These are phyloP conservation scores for Phyllosticta citriasiana DNA, from an alignment of 2,329 filamentous ascomycete species.

Conservation along the genomic window DNA sequence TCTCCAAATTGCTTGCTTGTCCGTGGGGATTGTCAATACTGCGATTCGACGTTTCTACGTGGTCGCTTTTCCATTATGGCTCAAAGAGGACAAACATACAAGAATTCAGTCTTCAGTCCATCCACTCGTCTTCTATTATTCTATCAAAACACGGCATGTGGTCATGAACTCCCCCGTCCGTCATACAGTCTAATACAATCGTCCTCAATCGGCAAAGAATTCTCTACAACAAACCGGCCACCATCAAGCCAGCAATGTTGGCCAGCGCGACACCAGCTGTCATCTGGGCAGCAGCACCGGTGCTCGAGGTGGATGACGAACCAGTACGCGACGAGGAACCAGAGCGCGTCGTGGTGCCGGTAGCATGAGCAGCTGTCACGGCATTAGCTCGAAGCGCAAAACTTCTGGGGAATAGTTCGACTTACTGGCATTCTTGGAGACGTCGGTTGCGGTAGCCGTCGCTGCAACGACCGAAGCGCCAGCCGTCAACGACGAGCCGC, in stretches of 20 bases:
- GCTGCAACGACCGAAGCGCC: not conserved
- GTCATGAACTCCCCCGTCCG: not conserved
- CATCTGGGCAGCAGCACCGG: not conserved
- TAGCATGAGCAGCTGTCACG: not conserved
- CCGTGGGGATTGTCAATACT: too few species aligned
- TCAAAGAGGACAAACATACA: not conserved
- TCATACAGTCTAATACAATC: not conserved
- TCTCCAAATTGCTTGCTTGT: too few species aligned
- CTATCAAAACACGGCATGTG: not conserved
- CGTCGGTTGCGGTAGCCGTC: not conserved
- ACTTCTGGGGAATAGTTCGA: not conserved
- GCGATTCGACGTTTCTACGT: too few species aligned
- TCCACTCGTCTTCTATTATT: not conserved
- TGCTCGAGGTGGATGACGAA: not conserved
- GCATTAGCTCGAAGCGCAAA: not conserved
- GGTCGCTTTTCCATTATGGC: too few species aligned
- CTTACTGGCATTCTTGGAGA: not conserved
- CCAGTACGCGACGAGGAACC: not conserved
- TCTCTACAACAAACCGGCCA: slow-evolving; percentile 1
- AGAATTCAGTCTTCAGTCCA: not conserved
- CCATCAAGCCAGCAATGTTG: not conserved
- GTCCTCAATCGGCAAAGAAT: not conserved
- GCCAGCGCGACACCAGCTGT: not conserved
- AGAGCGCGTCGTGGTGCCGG: not conserved
- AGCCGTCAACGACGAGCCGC: slow-evolving; percentile 1